Conservation (phyloP, 805 yeast species). For the Teunomyces aglyptinius region DNA sequence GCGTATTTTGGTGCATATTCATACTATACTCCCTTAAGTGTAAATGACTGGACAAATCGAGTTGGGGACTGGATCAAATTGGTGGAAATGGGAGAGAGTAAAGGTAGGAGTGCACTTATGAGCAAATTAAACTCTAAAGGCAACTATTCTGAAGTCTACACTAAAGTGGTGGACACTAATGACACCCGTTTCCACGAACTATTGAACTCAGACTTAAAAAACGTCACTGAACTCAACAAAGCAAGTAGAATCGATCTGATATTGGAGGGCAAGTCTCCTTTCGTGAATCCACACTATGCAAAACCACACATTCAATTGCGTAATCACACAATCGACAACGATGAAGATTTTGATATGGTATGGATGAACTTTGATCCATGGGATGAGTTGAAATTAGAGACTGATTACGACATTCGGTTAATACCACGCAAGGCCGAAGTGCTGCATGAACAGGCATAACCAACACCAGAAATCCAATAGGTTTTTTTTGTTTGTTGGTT, state of each 20-base stretch:
- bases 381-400: slow-evolving; percentile 41
- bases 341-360: slow-evolving; percentile 42
- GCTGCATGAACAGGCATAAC: not conserved
- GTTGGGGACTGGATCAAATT: slow-evolving; percentile 12
- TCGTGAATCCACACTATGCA: slow-evolving; percentile 26
- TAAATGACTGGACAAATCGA: slow-evolving; percentile 33
- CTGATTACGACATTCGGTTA: slow-evolving; percentile 37
- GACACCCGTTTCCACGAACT: slow-evolving; percentile 15
- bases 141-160: slow-evolving; percentile 31
- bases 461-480: not conserved
- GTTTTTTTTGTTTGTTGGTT: too few relatives aligned
- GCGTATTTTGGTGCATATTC: slow-evolving; percentile 70
- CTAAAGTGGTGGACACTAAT: slow-evolving; percentile 25
- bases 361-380: slow-evolving; percentile 47
- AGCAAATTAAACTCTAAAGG: slow-evolving; percentile 17
- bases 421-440: slow-evolving; percentile 26
- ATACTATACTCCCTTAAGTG: slow-evolving; percentile 51
- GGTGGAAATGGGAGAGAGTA: slow-evolving; percentile 1
- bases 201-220: slow-evolving; percentile 24
- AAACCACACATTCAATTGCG: slow-evolving; percentile 41
- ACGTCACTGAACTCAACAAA: slow-evolving; percentile 37
- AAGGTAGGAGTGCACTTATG: slow-evolving; percentile 6
- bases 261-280: slow-evolving; percentile 29
- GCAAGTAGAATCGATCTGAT: slow-evolving; percentile 33
- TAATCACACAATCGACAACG: slow-evolving; percentile 32